Evolutionary conservation across 2,329 filamentous ascomycete species (phyloP).

Genomic region (Ophiosphaerella narmari): DNA sequence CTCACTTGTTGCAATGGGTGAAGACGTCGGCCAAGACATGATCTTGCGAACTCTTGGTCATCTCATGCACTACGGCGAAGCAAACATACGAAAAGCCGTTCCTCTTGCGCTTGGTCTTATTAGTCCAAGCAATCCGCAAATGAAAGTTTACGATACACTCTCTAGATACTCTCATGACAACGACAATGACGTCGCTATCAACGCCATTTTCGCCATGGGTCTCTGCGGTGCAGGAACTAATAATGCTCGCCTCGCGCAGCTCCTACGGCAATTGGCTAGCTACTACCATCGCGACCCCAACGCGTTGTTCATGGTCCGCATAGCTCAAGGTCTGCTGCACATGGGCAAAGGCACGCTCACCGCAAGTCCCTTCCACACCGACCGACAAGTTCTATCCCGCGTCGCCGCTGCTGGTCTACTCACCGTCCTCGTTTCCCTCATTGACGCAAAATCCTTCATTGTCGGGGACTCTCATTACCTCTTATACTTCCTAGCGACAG

Average conservation of each 20-base stretch:
- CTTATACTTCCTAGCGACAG: conserved; percentile 94
- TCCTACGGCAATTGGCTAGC: conserved; percentile 90
- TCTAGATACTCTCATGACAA: conserved; percentile 98
- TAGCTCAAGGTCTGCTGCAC: conserved; percentile 94
- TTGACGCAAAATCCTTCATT: conserved; percentile 89
- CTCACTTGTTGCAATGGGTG: conserved; percentile 94
- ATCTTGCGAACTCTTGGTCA: conserved; percentile 96
- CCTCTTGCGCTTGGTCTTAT: conserved; percentile 96
- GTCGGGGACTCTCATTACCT: conserved; percentile 82
- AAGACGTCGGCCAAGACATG: conserved; percentile 99
- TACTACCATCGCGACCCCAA: conserved; percentile 98
- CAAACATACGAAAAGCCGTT: conserved; percentile 95
- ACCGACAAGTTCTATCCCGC: conserved; percentile 90
- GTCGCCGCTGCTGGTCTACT: conserved; percentile 89
- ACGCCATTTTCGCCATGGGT: conserved; percentile 99
- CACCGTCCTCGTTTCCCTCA: conserved; percentile 87
- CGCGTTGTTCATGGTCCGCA: conserved; percentile 97
- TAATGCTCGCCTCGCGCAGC: conserved; percentile 93
- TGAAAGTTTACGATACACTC: conserved; percentile 99
- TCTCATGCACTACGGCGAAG: conserved; percentile 97
- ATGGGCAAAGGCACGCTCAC: conserved; percentile 99
- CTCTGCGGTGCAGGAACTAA: conserved; percentile 95
- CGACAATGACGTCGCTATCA: conserved; percentile 96
- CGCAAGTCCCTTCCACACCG: conserved; percentile 98
- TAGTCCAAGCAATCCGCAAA: conserved; percentile 97